Conservation (phyloP, 345 rosid species). For the Pelargonium nanum region DNA sequence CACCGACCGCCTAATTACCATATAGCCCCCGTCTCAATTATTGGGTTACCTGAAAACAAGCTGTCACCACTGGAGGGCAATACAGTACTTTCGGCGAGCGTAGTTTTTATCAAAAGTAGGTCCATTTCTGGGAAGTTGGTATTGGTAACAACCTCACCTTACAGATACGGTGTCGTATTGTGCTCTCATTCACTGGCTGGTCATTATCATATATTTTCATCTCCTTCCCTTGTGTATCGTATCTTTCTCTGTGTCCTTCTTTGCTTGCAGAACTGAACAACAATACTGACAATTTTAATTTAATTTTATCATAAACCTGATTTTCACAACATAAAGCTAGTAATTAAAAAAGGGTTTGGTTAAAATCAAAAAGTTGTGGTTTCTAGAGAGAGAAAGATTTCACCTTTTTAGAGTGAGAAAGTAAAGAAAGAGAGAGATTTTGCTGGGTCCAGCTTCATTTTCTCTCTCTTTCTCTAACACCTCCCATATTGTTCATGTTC, state of each 20-base stretch:
- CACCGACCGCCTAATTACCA: background rate
- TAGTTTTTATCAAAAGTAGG: background rate
- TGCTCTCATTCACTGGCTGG: background rate
- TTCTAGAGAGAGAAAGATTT: constrained; percentile 1
- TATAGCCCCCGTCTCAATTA: background rate
- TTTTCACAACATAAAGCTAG: background rate
- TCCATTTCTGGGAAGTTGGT: background rate
- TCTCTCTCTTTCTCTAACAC: background rate
- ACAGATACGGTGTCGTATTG: background rate
- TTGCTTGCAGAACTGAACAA: background rate
- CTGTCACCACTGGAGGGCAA: background rate
- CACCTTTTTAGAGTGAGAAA: background rate
- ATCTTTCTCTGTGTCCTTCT: background rate
- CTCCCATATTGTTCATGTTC: background rate
- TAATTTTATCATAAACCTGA: background rate
- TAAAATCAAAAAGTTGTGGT: background rate
- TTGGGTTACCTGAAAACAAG: background rate
- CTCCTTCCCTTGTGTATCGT: no score
- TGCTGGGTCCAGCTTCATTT: background rate
- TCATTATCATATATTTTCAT: no score
- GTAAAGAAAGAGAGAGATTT: background rate
- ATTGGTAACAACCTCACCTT: no score
- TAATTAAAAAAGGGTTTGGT: background rate
- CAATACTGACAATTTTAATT: background rate
- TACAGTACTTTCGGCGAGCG: background rate